Evolutionary conservation across 768 basidiomycete genomes (phyloP), one percentile per base, ranked within the genome.

Genomic region (Macrolepiota albuminosa): DNA sequence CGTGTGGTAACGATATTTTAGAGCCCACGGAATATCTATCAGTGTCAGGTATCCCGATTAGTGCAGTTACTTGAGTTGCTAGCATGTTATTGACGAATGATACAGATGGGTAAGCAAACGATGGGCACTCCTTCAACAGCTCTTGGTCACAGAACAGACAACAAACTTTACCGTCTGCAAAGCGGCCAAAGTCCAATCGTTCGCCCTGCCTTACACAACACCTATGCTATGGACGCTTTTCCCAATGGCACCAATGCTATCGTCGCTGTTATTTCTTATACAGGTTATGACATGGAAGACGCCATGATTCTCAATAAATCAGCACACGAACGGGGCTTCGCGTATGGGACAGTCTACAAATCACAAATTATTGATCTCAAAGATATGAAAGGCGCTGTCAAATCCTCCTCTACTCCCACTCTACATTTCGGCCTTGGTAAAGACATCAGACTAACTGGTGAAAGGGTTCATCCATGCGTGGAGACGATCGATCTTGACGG

Each of bases 301-400:
- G 97, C 97, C 65, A 99, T 99, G 97, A 99, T 99, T 66, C 77
- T 99, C 54, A 99, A 99, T 74, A 99, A 99, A 75, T 98, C 95
- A 1, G 89, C 94, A 3, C 95, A 99, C 70, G 97, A 99, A 75
- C 89, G 97, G 36, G 97, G 97, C 0, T 99, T 99, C 70, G 95
- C 82, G 1, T 96, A 98, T 70, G 97, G 97, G 31, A 93, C 95
- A 1, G 85, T 99, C 36, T 98, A 98, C 81, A 98, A 98, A 73
- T 88, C 93, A 4, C 87, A 95, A 69, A 89, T 91, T 43, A 79
- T 98, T 59, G 96, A 98, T 72, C 81, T 99, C 18, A 89, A 89
- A 69, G 89, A 93, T 54, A 77, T 89, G 58, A 81, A 81, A 21
- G 90, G 91, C 9, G 82, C 89, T 26, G 74, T 80, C 6, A 87